Evolutionary conservation across 306 rosid species (phyloP), one percentile per base, ranked within the genome.

Genomic region (Cucumis cinereus): DNA sequence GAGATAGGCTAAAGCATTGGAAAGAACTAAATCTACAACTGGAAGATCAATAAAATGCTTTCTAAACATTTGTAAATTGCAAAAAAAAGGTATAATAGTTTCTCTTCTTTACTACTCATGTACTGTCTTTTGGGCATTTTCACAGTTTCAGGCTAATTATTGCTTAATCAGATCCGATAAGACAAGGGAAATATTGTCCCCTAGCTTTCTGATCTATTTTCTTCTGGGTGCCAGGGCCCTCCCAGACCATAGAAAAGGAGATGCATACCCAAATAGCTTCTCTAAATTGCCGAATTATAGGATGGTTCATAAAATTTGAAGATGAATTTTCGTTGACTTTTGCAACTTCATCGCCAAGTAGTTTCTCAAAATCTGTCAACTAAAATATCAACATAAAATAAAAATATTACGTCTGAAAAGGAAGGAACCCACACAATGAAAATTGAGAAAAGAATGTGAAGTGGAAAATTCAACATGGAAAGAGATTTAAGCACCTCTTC

Each of bases 201-300:
- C 68, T 30, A 11, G 41, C 68, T 59, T 45, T 45, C 52, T 13
- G 52, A 45, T 45, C 52, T 45, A 45, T 11, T 45, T 45, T 45
- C 17, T 45, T 3, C 14, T 12, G 16, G 52, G 17, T 45, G 16
- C 52, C 52, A 45, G 12, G 17, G 52, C 52, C 52, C 24, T 70
- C 40, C 4, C 4, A 45, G 22, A 5, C 23, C 57, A 45, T 22
- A 24, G 22, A 19, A 77, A 75, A 55, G 41, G 28, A 69, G 74
- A 64, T 77, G 77, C 86, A 83, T 90, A 94, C 99, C 99, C 99
- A 94, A 19, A 94, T 82, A 79, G 95, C 96, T 83, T 94, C 93
- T 85, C 83, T 86, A 77, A 90, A 94, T 77, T 92, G 90, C 73
- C 90, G 95, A 40, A 86, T 22, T 30, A 90, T 53, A 62, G 86